Evolutionary conservation across 495 filamentous ascomycete genomes (phyloP).

Genomic region (Neurospora hispaniola): DNA sequence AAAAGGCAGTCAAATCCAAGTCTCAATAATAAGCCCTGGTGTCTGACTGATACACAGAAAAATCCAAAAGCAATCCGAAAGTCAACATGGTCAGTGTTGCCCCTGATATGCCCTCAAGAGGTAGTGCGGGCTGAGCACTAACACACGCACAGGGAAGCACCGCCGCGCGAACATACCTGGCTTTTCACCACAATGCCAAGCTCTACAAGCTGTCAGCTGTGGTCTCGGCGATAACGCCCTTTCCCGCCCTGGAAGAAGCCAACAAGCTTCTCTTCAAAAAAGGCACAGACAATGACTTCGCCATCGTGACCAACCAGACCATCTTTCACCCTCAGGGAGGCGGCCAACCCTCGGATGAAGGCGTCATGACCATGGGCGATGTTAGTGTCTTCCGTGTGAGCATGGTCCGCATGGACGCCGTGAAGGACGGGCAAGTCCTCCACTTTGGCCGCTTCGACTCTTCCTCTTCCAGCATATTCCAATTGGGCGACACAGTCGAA

Average conservation of each 20-base stretch:
- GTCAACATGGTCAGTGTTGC: neutral
- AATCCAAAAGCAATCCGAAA: neutral
- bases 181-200: slow-evolving; percentile 45
- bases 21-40: neutral
- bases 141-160: slow-evolving; percentile 6
- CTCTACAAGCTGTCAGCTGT: slow-evolving; percentile 34
- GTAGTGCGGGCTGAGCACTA: neutral
- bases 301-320: slow-evolving; percentile 47
- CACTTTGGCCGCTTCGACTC: slow-evolving; percentile 45
- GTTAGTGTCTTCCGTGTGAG: slow-evolving; percentile 35
- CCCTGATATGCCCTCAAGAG: neutral
- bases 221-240: slow-evolving; percentile 33
- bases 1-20: neutral
- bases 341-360: slow-evolving; percentile 53
- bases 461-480: slow-evolving; percentile 14
- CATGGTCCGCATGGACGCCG: slow-evolving; percentile 37
- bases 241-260: slow-evolving; percentile 34
- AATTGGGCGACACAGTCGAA: slow-evolving; percentile 26
- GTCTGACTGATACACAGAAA: neutral
- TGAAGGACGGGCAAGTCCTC: slow-evolving; percentile 39
- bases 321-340: slow-evolving; percentile 60
- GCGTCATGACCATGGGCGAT: slow-evolving; percentile 31
- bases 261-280: slow-evolving; percentile 42
- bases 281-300: slow-evolving; percentile 24
- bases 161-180: slow-evolving; percentile 34